Evolutionary conservation across 768 basidiomycete genomes (phyloP), one percentile per base, ranked within the genome.

Genomic region (Asterophora parasitica): DNA sequence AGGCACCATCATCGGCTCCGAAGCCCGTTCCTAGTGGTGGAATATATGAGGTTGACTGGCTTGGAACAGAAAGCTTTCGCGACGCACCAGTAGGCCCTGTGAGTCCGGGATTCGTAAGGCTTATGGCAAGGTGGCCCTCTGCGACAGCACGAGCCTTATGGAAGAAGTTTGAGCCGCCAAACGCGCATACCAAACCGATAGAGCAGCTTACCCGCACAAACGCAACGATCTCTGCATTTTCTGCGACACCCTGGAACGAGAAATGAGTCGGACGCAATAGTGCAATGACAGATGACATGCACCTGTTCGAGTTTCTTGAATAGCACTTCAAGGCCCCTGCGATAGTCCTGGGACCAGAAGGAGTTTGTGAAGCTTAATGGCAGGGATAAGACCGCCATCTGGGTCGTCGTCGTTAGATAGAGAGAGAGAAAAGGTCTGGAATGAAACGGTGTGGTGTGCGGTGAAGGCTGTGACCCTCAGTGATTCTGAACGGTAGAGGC

Each of bases 311-410:
- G 79, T 65, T 88, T 85, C 36, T 60, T 65, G 61, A 81, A 91
- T 27, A 92, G 67, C 17, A 87, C 78, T 53, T 95, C 82, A 23
- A 96, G 75, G 28, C 92, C 93, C 50, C 70, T 79, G 37, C 89
- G 76, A 62, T 91, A 93, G 70, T 93, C 91, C 64, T 90, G 85
- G 12, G 92, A 80, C 93, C 93, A 96, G 72, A 96, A 96, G 26
- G 92, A 93, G 65, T 95, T 94, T 47, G 76, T 81, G 64, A 96
- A 96, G 12, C 79, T 78, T 49, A 91, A 74, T n/a, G 92, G 92
- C 60, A 94, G 80, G 36, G 91, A 88, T 53, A 95, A 70, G 54
- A 90, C 86, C 52, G 91, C 86, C 92, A 94, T 93, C 12, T 3
- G 30, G 30, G 9, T 31, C 61, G 57, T 44, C 30, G 34, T 17